A percentile compares a stretch with the other conserved stretches of the same genome.
Conservation (phyloP, 1,284 basidiomycete genomes). For the Vanrija sp. region DNA sequence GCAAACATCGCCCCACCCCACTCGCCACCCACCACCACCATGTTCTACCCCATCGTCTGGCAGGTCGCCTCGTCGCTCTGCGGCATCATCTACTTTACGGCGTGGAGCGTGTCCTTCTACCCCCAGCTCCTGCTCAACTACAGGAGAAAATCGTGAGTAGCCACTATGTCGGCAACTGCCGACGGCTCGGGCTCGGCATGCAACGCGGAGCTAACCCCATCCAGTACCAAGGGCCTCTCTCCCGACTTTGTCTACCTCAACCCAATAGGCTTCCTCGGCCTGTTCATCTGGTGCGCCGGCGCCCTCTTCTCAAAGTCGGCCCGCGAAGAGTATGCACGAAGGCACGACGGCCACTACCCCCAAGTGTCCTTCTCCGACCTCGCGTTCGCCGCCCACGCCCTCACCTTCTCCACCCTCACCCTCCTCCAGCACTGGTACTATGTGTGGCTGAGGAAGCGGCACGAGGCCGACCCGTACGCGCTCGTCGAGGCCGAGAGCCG, state of each 20-base stretch:
- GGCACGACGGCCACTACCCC: slow-evolving; percentile 49
- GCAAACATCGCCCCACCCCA: no score
- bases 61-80: slow-evolving; percentile 15
- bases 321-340: slow-evolving; percentile 42
- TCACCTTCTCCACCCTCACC: slow-evolving; percentile 31
- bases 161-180: neutral
- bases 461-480: no score
- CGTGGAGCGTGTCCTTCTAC: slow-evolving; percentile 51
- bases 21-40: no score
- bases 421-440: slow-evolving; percentile 35
- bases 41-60: slow-evolving; percentile 3
- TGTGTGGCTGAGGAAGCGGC: neutral
- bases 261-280: slow-evolving; percentile 49
- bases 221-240: slow-evolving; percentile 43
- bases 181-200: neutral
- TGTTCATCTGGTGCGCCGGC: slow-evolving; percentile 46
- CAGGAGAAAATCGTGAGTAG: slow-evolving; percentile 42
- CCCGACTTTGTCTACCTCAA: slow-evolving; percentile 51
- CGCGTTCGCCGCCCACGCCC: slow-evolving; percentile 48
- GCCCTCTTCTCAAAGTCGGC: slow-evolving; percentile 42
- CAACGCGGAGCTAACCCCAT: neutral
- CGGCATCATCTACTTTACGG: slow-evolving; percentile 44
- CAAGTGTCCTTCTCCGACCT: slow-evolving; percentile 49
- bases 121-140: slow-evolving; percentile 51
- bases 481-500: slow-evolving; percentile 2